Evolutionary conservation across 2,329 filamentous ascomycete species (phyloP), one percentile per base, ranked within the genome.

Genomic region (Onygenales sp.): DNA sequence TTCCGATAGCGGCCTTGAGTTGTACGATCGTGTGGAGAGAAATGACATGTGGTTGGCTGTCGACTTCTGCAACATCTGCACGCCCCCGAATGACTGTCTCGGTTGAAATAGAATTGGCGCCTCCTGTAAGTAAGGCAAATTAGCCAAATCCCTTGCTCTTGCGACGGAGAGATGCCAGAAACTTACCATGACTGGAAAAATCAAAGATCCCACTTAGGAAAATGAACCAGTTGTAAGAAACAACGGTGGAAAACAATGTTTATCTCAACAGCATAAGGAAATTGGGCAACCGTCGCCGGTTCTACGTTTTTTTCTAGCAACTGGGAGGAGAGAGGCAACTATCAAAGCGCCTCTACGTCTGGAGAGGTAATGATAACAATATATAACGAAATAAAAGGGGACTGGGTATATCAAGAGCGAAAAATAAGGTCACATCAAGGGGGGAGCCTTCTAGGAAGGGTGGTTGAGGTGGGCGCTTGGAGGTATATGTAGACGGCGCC

Each of bases 1-100:
- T 50, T 64, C 62, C n/a, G 68, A 69, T 13, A 67, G 55, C 44
- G 66, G 68, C 32, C 63, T 58, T 31, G 55, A 52, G 13, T 57
- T 56, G 44, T 56, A 57, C 38, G 58, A 60, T 38, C 50, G 54
- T n/a, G 21, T 55, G 43, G 57, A 52, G 46, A 57, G 51, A 38
- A 59, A 43, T 14, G 42, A 54, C 33, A 58, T 50, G 39, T 55
- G 51, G 42, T 53, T 53, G 14, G 7, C n/a, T 35, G n/a, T 31
- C 32, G 43, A 39, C 32, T 58, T 55, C 38, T 58, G 55, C 52
- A 58, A 45, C 56, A 56, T 58, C n/a, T 50, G 55, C n/a, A 55
- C 51, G 10, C 55, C 46, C 27, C 27, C 38, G n/a, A 54, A 52
- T 8, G 56, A 42, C 32, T 52, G 54, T 8, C 54, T 43, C 27